These are phyloP conservation scores for Fusarium oxysporum DNA, from an alignment of 2,329 filamentous ascomycete species.

Conservation along the genomic window DNA sequence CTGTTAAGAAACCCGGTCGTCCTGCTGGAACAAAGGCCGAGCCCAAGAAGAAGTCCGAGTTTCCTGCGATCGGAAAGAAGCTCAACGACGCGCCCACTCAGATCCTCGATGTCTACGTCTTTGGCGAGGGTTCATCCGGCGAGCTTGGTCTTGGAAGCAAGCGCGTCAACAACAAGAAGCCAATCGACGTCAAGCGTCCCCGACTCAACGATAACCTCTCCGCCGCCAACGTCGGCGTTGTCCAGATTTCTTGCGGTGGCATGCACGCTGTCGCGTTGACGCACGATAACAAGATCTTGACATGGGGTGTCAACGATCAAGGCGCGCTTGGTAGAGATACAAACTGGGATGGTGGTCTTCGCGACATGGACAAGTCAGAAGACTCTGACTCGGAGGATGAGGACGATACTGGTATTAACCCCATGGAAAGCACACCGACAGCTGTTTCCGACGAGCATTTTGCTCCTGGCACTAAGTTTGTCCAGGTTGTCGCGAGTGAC, in stretches of 20 bases:
- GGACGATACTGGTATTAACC: constrained; percentile 74
- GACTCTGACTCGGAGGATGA: constrained; percentile 69
- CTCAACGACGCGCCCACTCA: constrained; percentile 75
- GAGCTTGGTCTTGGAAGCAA: constrained; percentile 83
- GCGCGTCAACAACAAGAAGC: constrained; percentile 69
- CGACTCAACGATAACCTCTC: constrained; percentile 77
- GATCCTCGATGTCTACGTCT: constrained; percentile 80
- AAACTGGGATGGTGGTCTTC: constrained; percentile 71
- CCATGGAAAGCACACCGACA: constrained; percentile 75
- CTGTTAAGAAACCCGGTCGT: constrained; percentile 30
- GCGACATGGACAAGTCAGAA: constrained; percentile 64
- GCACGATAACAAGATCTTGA: constrained; percentile 82
- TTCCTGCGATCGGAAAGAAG: constrained; percentile 68
- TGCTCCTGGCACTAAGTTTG: constrained; percentile 69
- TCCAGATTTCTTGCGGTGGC: constrained; percentile 81
- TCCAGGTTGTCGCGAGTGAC: constrained; percentile 77
- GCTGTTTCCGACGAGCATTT: constrained; percentile 70
- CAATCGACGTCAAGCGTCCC: constrained; percentile 83
- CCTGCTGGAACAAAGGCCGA: constrained; percentile 33
- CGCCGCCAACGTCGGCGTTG: constrained; percentile 75
- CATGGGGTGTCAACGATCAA: constrained; percentile 90
- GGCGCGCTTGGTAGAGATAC: constrained; percentile 83
- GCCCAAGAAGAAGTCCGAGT: constrained; percentile 55
- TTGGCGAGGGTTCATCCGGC: constrained; percentile 82
- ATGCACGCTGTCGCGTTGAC: constrained; percentile 86